A percentile compares a stretch with the other conserved stretches of the same genome.
Conservation (phyloP, 2,329 filamentous ascomycete genomes). For the Fusarium multiceps region DNA sequence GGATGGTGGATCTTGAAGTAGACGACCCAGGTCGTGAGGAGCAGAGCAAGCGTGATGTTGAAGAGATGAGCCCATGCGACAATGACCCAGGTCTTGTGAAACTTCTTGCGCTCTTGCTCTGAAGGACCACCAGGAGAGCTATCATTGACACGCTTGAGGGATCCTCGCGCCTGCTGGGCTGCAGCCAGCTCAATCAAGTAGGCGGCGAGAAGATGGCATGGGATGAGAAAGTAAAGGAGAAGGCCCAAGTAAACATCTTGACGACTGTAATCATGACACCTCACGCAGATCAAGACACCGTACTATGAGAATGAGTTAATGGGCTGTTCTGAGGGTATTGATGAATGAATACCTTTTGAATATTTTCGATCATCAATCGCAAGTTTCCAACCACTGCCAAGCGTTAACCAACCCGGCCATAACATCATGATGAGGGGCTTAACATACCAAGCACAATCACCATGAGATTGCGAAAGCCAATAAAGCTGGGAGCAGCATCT, state of each 20-base stretch:
- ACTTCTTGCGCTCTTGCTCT: conserved; percentile 71
- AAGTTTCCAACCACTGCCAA: conserved; percentile 86
- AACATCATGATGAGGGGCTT: conserved; percentile 28
- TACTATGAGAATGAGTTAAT: conserved; percentile 68
- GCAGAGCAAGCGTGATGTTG: conserved; percentile 85
- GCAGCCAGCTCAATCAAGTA: conserved; percentile 90
- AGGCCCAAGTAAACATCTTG: conserved; percentile 81
- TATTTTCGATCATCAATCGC: conserved; percentile 94
- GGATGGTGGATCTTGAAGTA: conserved; percentile 95
- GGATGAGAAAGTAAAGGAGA: conserved; percentile 85
- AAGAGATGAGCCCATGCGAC: conserved; percentile 84
- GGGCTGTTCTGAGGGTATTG: not conserved
- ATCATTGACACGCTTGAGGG: conserved; percentile 65
- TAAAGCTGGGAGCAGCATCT: conserved; percentile 78
- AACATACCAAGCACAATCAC: conserved; percentile 84
- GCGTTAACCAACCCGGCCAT: conserved; percentile 32
- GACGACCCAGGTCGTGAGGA: conserved; percentile 84
- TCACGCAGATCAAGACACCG: conserved; percentile 91
- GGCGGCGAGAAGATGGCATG: conserved; percentile 89
- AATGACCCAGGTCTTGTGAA: conserved; percentile 80
- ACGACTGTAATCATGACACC: conserved; percentile 86
- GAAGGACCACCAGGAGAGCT: conserved; percentile 60
- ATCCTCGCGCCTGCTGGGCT: conserved; percentile 79
- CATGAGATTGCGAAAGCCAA: conserved; percentile 97
- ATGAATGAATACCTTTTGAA: conserved; percentile 77